These are phyloP conservation scores for Solanum hybrid DNA, from an alignment of 305 asterid genomes.

Conservation along the genomic window DNA sequence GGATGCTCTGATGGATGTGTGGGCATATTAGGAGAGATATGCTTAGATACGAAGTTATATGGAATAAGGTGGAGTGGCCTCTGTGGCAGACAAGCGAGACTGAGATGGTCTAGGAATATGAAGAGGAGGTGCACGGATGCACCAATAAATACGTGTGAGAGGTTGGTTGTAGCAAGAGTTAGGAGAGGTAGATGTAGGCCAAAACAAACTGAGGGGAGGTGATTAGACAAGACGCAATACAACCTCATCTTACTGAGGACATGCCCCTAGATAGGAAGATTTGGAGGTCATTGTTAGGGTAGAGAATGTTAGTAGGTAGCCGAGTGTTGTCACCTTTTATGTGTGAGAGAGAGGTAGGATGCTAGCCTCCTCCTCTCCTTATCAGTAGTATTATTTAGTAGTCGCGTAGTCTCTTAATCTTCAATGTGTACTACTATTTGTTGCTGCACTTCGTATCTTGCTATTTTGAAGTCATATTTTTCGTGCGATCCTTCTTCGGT, in stretches of 20 bases:
- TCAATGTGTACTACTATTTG: not conserved
- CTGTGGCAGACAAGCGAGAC: not conserved
- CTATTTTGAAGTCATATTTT: not conserved
- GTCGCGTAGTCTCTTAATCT: not conserved
- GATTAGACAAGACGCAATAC: not conserved
- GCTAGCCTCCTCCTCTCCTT: not conserved
- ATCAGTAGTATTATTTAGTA: not conserved
- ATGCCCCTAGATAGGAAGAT: not conserved
- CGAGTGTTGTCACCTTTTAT: not conserved
- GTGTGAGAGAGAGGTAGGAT: not conserved
- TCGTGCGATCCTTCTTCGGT: not conserved
- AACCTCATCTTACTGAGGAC: not conserved
- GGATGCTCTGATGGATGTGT: not conserved
- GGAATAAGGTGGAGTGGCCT: not conserved
- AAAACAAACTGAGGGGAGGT: not conserved
- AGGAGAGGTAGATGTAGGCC: not conserved
- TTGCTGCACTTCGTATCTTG: not conserved
- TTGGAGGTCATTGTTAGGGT: not conserved
- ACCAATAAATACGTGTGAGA: not conserved
- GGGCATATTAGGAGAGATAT: not conserved
- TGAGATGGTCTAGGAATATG: not conserved
- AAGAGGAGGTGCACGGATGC: not conserved
- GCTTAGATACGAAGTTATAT: not conserved
- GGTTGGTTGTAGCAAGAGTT: not conserved
- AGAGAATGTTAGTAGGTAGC: not conserved